phyloP scores from a whole-genome alignment of 2,329 filamentous ascomycete species.

The Fusarium dimerum region DNA sequence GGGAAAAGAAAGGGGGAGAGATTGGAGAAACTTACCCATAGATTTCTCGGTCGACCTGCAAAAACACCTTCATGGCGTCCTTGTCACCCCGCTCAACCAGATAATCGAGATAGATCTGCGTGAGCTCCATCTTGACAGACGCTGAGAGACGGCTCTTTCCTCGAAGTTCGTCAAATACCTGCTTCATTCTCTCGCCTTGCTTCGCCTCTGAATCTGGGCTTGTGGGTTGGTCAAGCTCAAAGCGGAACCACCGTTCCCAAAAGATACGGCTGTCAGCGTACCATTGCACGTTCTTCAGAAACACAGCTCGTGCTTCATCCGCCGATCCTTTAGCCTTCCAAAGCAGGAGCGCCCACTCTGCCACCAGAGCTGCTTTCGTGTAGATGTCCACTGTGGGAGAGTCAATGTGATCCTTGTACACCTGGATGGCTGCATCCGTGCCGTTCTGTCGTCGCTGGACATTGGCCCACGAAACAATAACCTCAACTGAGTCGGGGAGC shows the following conservation, averaged over 20 bases:
- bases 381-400: slow-evolving; percentile 70
- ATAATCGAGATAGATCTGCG: slow-evolving; percentile 78
- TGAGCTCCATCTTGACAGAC: slow-evolving; percentile 71
- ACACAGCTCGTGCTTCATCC: slow-evolving; percentile 81
- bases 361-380: slow-evolving; percentile 83
- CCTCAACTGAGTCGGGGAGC: slow-evolving; percentile 82
- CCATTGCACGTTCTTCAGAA: slow-evolving; percentile 77
- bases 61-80: slow-evolving; percentile 82
- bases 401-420: slow-evolving; percentile 81
- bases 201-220: slow-evolving; percentile 62
- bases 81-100: slow-evolving; percentile 81
- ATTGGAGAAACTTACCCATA: slow-evolving; percentile 83
- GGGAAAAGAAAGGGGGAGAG: too few relatives aligned
- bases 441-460: slow-evolving; percentile 81
- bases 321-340: slow-evolving; percentile 85
- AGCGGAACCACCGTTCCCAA: slow-evolving; percentile 86
- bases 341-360: slow-evolving; percentile 82
- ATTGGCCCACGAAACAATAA: slow-evolving; percentile 85
- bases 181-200: slow-evolving; percentile 74
- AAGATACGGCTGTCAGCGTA: slow-evolving; percentile 85
- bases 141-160: slow-evolving; percentile 70
- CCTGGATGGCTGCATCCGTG: slow-evolving; percentile 78
- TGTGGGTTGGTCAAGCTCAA: slow-evolving; percentile 83
- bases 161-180: slow-evolving; percentile 75
- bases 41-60: slow-evolving; percentile 80